Evolutionary conservation across 352 stramenopile genomes (phyloP).

Genomic region (Blastocystis sp.): DNA sequence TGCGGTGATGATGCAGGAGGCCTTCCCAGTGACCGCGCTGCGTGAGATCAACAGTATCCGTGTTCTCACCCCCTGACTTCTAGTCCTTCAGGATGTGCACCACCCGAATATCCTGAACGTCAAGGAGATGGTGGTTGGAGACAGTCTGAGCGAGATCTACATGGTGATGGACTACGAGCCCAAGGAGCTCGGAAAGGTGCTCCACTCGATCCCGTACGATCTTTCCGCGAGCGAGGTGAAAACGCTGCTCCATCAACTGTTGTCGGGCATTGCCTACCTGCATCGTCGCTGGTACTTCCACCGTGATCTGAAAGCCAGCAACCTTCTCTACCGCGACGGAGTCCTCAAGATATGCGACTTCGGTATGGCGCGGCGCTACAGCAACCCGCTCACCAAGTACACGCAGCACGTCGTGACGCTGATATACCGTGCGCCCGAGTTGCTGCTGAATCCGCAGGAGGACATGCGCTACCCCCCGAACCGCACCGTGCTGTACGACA

Average conservation of each 20-base stretch:
- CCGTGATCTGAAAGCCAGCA: slow-evolving; percentile 85
- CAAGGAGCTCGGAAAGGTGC: slow-evolving; percentile 79
- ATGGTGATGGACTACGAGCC: slow-evolving; percentile 89
- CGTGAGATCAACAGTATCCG: slow-evolving; percentile 82
- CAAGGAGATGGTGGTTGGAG: slow-evolving; percentile 86
- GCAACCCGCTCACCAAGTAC: slow-evolving; percentile 82
- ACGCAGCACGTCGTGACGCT: slow-evolving; percentile 92
- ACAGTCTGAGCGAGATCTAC: slow-evolving; percentile 85
- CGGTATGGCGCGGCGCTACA: slow-evolving; percentile 77
- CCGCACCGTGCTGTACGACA: slow-evolving; percentile 81
- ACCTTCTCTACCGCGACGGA: slow-evolving; percentile 84
- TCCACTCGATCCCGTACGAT: slow-evolving; percentile 28
- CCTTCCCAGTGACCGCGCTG: slow-evolving; percentile 84
- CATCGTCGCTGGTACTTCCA: slow-evolving; percentile 83
- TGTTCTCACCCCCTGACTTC: not conserved
- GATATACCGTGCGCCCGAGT: slow-evolving; percentile 91
- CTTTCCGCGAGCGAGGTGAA: slow-evolving; percentile 82
- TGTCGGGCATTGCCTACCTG: slow-evolving; percentile 80
- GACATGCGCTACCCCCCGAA: slow-evolving; percentile 79
- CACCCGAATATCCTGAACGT: slow-evolving; percentile 86
- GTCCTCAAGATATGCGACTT: slow-evolving; percentile 86
- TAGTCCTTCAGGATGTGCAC: slow-evolving; percentile 81
- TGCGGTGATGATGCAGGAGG: slow-evolving; percentile 78
- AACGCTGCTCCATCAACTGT: slow-evolving; percentile 81
- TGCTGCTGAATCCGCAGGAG: slow-evolving; percentile 81